Conservation (phyloP, 805 yeast species). For the Lachancea waltii region DNA sequence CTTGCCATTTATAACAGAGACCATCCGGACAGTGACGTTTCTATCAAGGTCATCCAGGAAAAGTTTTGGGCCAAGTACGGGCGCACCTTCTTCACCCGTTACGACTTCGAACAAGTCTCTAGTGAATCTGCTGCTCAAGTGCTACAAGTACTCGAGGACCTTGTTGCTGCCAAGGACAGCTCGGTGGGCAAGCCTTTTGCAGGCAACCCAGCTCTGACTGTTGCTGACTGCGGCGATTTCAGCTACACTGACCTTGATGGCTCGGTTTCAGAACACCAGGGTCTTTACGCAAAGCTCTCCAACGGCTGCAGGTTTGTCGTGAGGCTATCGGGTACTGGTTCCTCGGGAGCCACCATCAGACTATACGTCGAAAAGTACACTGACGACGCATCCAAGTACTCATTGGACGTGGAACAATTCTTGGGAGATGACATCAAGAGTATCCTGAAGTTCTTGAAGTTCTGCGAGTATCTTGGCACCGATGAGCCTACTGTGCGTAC, state of each 20-base stretch:
- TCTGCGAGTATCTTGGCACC: conserved; percentile 69
- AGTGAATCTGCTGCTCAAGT: conserved; percentile 68
- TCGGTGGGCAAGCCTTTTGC: conserved; percentile 48
- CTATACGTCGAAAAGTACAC: conserved; percentile 83
- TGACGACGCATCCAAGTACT: conserved; percentile 45
- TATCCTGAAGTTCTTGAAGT: conserved; percentile 62
- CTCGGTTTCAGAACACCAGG: conserved; percentile 80
- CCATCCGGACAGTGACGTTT: conserved; percentile 51
- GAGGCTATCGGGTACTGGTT: conserved; percentile 94
- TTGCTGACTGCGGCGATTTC: conserved; percentile 79
- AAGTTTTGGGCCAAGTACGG: conserved; percentile 91
- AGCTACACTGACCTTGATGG: conserved; percentile 93
- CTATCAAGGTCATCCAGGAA: conserved; percentile 73
- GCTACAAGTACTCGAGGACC: conserved; percentile 44
- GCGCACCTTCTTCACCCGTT: conserved; percentile 93
- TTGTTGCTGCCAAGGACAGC: conserved; percentile 30
- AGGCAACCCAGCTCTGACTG: conserved; percentile 43
- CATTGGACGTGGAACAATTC: conserved; percentile 56
- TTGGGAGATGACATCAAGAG: conserved; percentile 54
- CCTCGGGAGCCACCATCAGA: conserved; percentile 95
- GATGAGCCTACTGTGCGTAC: conserved; percentile 88
- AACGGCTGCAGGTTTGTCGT: conserved; percentile 82
- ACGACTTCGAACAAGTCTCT: conserved; percentile 82
- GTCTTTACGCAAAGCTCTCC: conserved; percentile 72
- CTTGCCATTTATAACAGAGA: conserved; percentile 71